Conservation (phyloP, 192 early-diverging fungal genomes). For the Coemansia reversa region DNA sequence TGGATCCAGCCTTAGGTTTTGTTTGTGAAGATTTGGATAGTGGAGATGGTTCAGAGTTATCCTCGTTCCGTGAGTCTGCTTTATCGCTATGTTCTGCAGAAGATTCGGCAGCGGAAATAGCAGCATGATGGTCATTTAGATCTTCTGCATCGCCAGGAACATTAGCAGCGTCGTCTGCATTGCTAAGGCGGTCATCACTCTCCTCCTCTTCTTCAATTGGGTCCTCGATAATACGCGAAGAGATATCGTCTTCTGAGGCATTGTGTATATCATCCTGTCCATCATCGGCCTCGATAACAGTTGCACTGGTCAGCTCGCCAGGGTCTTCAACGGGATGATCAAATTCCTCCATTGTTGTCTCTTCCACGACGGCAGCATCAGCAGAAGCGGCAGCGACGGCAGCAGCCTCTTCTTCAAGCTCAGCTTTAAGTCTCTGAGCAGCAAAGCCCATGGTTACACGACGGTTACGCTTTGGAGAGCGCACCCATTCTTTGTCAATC, state of each 20-base stretch:
- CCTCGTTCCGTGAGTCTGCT: constrained; percentile 2
- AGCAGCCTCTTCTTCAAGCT: neutral
- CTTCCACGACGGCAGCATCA: too few species aligned
- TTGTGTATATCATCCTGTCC: neutral
- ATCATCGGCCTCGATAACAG: constrained; percentile 14
- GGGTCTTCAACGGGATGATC: constrained; percentile 1
- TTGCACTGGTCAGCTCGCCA: constrained; percentile 17
- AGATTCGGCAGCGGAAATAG: neutral
- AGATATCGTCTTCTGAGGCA: constrained; percentile 12
- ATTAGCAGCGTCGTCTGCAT: constrained; percentile 3
- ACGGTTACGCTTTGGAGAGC: constrained; percentile 29
- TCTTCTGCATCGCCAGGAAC: constrained; percentile 14
- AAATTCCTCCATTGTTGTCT: neutral
- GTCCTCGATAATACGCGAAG: neutral
- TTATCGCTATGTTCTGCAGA: constrained; percentile 2
- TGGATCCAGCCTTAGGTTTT: neutral
- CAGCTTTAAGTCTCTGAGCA: neutral
- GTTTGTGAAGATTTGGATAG: constrained; percentile 9
- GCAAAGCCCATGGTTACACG: constrained; percentile 36
- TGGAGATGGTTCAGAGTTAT: neutral
- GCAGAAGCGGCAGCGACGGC: neutral
- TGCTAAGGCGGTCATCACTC: neutral
- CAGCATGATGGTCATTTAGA: neutral
- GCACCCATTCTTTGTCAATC: constrained; percentile 22
- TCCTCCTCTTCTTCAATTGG: neutral